A percentile compares a stretch with the other conserved stretches of the same genome.
These are phyloP conservation scores for Pseudogymnoascus sp. DNA, from an alignment of 2,329 filamentous ascomycete genomes.

Conservation along the genomic window DNA sequence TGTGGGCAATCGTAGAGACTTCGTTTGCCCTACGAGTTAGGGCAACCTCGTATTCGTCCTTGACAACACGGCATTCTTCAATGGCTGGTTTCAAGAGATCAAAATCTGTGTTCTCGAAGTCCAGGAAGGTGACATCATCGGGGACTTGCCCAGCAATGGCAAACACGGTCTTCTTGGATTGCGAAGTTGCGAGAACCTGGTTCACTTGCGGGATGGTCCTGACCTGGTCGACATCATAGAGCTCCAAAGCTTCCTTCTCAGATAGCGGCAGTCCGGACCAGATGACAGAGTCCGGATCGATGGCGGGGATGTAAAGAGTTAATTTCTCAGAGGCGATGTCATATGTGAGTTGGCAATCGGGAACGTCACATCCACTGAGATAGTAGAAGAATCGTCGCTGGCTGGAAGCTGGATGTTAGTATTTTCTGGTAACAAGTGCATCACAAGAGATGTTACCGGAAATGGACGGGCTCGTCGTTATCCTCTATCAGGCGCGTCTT, in stretches of 20 bases:
- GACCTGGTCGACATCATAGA: constrained; percentile 77
- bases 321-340: constrained; percentile 64
- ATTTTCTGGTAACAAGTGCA: background rate
- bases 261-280: constrained; percentile 86
- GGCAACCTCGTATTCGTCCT: constrained; percentile 66
- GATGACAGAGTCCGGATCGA: constrained; percentile 81
- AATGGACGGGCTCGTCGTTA: constrained; percentile 73
- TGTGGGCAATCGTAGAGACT: constrained; percentile 60
- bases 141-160: constrained; percentile 74
- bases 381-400: constrained; percentile 95
- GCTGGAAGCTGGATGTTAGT: constrained; percentile 34
- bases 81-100: constrained; percentile 50
- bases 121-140: constrained; percentile 60
- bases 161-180: constrained; percentile 49
- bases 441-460: constrained; percentile 47
- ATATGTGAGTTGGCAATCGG: constrained; percentile 75
- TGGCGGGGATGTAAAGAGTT: constrained; percentile 83
- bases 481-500: constrained; percentile 78
- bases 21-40: constrained; percentile 64
- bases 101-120: constrained; percentile 57
- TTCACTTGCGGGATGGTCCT: constrained; percentile 66
- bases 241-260: constrained; percentile 60
- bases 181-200: constrained; percentile 41
- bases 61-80: constrained; percentile 59
- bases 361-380: constrained; percentile 70